These are phyloP conservation scores for Arthrobotrys iridis DNA, from an alignment of 2,329 filamentous ascomycete genomes.

Conservation along the genomic window DNA sequence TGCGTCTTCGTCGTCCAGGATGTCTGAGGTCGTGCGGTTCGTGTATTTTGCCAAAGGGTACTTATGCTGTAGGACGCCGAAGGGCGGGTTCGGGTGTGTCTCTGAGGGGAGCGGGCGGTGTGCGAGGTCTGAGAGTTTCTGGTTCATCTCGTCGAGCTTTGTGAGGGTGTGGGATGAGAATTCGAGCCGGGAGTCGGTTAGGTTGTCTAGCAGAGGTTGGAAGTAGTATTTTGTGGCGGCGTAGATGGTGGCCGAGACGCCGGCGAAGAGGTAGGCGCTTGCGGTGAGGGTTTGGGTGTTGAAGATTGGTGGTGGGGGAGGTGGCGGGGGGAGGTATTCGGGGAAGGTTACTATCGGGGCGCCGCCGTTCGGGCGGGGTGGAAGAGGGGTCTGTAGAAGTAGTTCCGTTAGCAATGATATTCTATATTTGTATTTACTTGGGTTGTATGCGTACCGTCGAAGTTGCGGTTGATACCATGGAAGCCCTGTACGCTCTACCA, in stretches of 20 bases:
- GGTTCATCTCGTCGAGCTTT: constrained; percentile 67
- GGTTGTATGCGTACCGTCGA: neutral
- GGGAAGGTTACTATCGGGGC: constrained; percentile 75
- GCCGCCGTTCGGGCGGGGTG: constrained; percentile 28
- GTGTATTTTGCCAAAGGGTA: constrained; percentile 35
- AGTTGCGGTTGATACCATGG: constrained; percentile 16
- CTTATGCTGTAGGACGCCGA: constrained; percentile 49
- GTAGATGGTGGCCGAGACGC: constrained; percentile 73
- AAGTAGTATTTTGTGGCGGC: constrained; percentile 76
- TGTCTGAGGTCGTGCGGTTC: constrained; percentile 21
- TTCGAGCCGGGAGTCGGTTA: constrained; percentile 67
- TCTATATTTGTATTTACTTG: neutral
- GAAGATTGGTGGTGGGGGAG: constrained; percentile 70
- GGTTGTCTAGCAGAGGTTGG: constrained; percentile 68
- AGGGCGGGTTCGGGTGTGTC: constrained; percentile 50
- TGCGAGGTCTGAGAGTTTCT: constrained; percentile 64
- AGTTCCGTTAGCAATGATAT: constrained; percentile 43
- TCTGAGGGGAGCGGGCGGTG: constrained; percentile 54
- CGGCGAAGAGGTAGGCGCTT: constrained; percentile 69
- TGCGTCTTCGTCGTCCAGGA: constrained; percentile 55
- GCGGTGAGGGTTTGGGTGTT: constrained; percentile 70
- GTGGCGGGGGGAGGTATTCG: constrained; percentile 71
- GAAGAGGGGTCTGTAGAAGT: constrained; percentile 62
- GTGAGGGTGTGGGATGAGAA: constrained; percentile 65
- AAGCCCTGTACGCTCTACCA: neutral